These are phyloP conservation scores for Saccharomyces paradoxus DNA, from an alignment of 805 yeast species.

Conservation along the genomic window DNA sequence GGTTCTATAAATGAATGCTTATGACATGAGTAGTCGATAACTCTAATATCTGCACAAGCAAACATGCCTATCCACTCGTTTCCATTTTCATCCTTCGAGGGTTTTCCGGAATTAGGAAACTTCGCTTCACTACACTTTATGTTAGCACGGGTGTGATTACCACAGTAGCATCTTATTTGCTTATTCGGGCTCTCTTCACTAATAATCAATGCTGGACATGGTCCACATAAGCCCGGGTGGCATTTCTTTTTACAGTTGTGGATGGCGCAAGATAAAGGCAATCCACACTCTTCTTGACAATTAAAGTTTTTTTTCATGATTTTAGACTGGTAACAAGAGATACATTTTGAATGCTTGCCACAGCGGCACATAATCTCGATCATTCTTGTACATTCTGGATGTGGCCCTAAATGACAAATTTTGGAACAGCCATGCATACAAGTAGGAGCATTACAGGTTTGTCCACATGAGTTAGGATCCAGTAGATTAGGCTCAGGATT, in stretches of 20 bases:
- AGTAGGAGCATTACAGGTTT: constrained; percentile 54
- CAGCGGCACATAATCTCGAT: constrained; percentile 65
- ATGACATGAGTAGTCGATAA: constrained; percentile 53
- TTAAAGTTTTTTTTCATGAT: constrained; percentile 31
- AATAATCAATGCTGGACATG: constrained; percentile 43
- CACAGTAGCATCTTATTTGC: constrained; percentile 64
- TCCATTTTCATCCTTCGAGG: constrained; percentile 21
- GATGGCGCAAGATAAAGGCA: constrained; percentile 58
- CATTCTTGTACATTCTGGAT: constrained; percentile 69
- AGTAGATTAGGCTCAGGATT: constrained; percentile 54
- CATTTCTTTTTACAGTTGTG: constrained; percentile 60
- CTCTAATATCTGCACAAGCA: constrained; percentile 40
- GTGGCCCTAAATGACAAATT: constrained; percentile 86
- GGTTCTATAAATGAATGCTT: constrained; percentile 49
- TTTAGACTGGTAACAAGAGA: constrained; percentile 67
- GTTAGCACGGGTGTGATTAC: constrained; percentile 39
- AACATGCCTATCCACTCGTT: constrained; percentile 45
- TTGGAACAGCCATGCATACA: constrained; percentile 72
- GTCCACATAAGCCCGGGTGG: constrained; percentile 79
- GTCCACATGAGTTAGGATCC: constrained; percentile 84
- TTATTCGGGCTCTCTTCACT: constrained; percentile 2
- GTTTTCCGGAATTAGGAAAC: constrained; percentile 31
- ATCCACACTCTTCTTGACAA: constrained; percentile 56
- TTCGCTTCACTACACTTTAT: constrained; percentile 35
- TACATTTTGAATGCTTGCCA: constrained; percentile 56